Conservation (phyloP, 2,329 filamentous ascomycete species). For the Ploettnerulaceae sp. region DNA sequence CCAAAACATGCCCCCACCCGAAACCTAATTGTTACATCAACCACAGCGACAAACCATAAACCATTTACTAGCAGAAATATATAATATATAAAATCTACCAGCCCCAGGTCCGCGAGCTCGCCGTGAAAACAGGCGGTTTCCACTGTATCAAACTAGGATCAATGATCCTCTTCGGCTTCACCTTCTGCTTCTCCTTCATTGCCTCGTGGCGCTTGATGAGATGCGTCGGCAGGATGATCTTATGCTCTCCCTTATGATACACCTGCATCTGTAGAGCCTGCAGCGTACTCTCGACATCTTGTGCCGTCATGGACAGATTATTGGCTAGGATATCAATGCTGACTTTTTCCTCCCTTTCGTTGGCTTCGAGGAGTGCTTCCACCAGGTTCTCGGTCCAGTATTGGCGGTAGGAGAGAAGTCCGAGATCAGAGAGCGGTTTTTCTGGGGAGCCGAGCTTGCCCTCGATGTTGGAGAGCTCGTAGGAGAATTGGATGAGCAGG, state of each 20-base stretch:
- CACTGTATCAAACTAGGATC: conserved; percentile 78
- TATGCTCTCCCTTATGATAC: conserved; percentile 94
- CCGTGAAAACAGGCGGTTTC: conserved; percentile 94
- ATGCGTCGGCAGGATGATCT: conserved; percentile 85
- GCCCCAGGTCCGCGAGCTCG: conserved; percentile 87
- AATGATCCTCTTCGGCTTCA: conserved; percentile 72
- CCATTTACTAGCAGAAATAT: no score
- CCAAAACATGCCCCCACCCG: no score
- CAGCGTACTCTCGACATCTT: conserved; percentile 91
- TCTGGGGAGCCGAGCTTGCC: conserved; percentile 93
- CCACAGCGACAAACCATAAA: no score
- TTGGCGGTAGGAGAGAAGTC: conserved; percentile 87
- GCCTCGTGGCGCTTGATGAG: conserved; percentile 61
- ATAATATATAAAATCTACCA: no score
- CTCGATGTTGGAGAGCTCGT: conserved; percentile 93
- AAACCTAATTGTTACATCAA: no score
- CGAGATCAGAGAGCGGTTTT: conserved; percentile 91
- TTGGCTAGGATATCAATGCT: conserved; percentile 82
- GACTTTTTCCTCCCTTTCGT: conserved; percentile 63
- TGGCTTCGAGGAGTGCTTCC: conserved; percentile 72
- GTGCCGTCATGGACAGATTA: conserved; percentile 88
- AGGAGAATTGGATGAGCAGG: conserved; percentile 93
- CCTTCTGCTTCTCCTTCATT: conserved; percentile 72
- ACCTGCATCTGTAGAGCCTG: conserved; percentile 93
- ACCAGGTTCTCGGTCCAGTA: conserved; percentile 97